Conservation (phyloP, 176 grass and related monocot species). For the Oryza rufipogon region DNA sequence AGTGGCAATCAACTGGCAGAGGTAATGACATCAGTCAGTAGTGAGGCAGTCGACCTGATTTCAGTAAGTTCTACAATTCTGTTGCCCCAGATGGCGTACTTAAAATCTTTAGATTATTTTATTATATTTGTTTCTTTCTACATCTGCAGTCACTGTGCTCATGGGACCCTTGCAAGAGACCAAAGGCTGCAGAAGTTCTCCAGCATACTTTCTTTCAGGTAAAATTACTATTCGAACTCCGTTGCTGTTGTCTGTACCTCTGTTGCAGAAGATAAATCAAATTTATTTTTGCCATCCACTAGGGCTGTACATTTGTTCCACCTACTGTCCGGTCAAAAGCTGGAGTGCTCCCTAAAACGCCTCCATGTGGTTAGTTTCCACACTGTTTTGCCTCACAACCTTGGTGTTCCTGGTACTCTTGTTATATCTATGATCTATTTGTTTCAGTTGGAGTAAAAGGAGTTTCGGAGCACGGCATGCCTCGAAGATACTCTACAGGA, state of each 20-base stretch:
- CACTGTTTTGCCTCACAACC: constrained; percentile 3
- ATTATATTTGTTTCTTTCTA: not conserved
- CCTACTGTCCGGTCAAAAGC: constrained; percentile 63
- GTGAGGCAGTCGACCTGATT: constrained; percentile 73
- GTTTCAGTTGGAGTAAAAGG: constrained; percentile 62
- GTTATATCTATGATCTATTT: constrained; percentile 32
- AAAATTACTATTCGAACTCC: not conserved
- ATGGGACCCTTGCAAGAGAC: constrained; percentile 94
- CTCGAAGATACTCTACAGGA: constrained; percentile 69
- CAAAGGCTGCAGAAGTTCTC: constrained; percentile 84
- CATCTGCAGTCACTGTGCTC: constrained; percentile 74
- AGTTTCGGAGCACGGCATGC: constrained; percentile 46
- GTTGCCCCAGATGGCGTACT: constrained; percentile 14
- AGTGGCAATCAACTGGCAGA: constrained; percentile 60
- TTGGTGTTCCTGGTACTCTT: constrained; percentile 10
- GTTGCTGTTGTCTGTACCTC: constrained; percentile 12
- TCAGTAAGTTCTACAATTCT: constrained; percentile 60
- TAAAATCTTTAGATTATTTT: not conserved
- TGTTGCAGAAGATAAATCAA: constrained; percentile 11
- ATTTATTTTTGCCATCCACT: constrained; percentile 32
- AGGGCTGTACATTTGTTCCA: constrained; percentile 53
- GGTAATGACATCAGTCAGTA: constrained; percentile 70
- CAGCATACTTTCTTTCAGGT: constrained; percentile 93
- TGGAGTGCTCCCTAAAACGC: constrained; percentile 64
- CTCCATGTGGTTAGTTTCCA: constrained; percentile 74